These are phyloP conservation scores for Myochromella boudieri DNA, from an alignment of 768 basidiomycete genomes.

Conservation along the genomic window DNA sequence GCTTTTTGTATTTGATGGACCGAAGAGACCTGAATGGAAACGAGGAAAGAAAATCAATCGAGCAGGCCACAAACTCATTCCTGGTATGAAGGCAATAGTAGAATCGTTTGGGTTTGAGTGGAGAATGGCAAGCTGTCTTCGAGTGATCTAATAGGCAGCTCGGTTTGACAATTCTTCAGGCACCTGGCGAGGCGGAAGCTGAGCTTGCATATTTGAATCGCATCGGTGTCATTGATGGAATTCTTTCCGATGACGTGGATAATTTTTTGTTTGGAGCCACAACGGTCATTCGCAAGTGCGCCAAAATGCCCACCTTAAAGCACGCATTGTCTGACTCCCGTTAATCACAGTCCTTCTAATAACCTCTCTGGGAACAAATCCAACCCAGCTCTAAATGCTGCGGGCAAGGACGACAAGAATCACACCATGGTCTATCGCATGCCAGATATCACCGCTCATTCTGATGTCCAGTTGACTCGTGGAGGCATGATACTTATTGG, in stretches of 20 bases:
- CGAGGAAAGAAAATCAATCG: conserved; percentile 71
- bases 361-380: conserved; percentile 72
- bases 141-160: conserved; percentile 19
- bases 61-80: conserved; percentile 61
- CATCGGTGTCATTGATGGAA: conserved; percentile 81
- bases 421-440: conserved; percentile 51
- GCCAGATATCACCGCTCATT: conserved; percentile 38
- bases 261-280: conserved; percentile 87
- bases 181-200: conserved; percentile 94
- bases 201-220: conserved; percentile 86
- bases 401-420: conserved; percentile 74
- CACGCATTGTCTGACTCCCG: not conserved
- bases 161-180: conserved; percentile 43
- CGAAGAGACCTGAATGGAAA: conserved; percentile 79
- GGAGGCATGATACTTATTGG: conserved; percentile 83
- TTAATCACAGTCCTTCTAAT: conserved; percentile 56
- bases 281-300: conserved; percentile 82
- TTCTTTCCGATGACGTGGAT: conserved; percentile 93
- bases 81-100: conserved; percentile 77
- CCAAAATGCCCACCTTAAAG: conserved; percentile 13
- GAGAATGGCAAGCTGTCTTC: conserved; percentile 48
- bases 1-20: conserved; percentile 92
- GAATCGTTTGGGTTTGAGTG: conserved; percentile 82
- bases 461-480: conserved; percentile 49
- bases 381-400: conserved; percentile 60